phyloP scores from a whole-genome alignment of 495 filamentous ascomycete species.

The Delitschia confertaspora region DNA sequence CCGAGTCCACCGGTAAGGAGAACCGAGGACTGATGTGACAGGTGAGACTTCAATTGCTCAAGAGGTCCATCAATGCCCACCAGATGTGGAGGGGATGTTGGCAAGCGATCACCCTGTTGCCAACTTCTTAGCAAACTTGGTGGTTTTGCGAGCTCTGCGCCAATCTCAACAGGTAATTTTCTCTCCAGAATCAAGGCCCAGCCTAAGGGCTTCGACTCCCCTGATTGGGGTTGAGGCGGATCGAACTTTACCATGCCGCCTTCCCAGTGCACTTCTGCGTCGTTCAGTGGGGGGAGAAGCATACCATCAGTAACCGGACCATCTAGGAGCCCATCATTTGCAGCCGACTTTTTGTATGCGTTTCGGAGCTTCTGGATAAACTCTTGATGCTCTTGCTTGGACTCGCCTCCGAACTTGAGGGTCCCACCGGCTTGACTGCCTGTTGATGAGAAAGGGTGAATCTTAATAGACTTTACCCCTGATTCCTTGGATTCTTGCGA shows the following conservation, averaged over 20 bases:
- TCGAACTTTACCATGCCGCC: slow-evolving; percentile 77
- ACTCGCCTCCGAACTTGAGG: slow-evolving; percentile 82
- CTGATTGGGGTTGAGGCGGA: slow-evolving; percentile 32
- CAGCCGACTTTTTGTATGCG: slow-evolving; percentile 45
- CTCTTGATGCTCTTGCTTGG: slow-evolving; percentile 64
- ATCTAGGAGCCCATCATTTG: slow-evolving; percentile 57
- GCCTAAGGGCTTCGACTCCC: slow-evolving; percentile 41
- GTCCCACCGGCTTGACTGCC: slow-evolving; percentile 48
- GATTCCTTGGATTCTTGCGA: slow-evolving; percentile 33
- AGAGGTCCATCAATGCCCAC: slow-evolving; percentile 79
- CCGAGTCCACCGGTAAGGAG: slow-evolving; percentile 81
- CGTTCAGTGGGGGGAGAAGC: slow-evolving; percentile 44
- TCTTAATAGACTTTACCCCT: slow-evolving; percentile 45
- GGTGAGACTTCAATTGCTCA: slow-evolving; percentile 55
- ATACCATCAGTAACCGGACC: slow-evolving; percentile 87
- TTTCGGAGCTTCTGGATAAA: slow-evolving; percentile 47
- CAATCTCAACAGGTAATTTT: slow-evolving; percentile 61
- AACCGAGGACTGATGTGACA: slow-evolving; percentile 80
- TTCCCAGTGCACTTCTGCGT: slow-evolving; percentile 44
- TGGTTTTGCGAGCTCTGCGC: slow-evolving; percentile 48
- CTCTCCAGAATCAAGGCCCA: slow-evolving; percentile 75
- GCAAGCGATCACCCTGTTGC: slow-evolving; percentile 45
- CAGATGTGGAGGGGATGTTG: slow-evolving; percentile 48
- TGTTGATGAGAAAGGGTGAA: slow-evolving; percentile 65
- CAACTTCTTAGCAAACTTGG: slow-evolving; percentile 11